Evolutionary conservation across 129 eudicot species (phyloP).

Genomic region (Solidago caesia): DNA sequence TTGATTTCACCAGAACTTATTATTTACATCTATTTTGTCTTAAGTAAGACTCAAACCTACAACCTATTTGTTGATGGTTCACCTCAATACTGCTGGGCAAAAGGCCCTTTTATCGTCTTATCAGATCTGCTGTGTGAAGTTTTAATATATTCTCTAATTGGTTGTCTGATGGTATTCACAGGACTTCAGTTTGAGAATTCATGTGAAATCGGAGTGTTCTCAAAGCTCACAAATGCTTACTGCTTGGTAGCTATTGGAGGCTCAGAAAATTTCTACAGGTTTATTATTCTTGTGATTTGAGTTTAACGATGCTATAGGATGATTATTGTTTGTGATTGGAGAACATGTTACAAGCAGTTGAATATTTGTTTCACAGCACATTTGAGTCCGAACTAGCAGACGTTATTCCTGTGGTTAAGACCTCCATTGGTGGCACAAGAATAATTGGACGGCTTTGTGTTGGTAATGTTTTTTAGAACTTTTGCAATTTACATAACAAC

Average conservation of each 20-base stretch:
- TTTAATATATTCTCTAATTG: neutral
- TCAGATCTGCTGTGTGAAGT: neutral
- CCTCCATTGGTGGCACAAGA: conserved; percentile 87
- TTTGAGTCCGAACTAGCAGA: conserved; percentile 84
- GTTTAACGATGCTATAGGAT: neutral
- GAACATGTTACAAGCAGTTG: conserved; percentile 7
- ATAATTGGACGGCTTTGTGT: conserved; percentile 84
- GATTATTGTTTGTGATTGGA: neutral
- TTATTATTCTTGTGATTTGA: conserved; percentile 11
- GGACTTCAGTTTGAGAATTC: conserved; percentile 92
- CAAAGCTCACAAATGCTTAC: conserved; percentile 91
- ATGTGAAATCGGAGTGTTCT: conserved; percentile 86
- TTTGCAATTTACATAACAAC: neutral
- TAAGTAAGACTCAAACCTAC: no score
- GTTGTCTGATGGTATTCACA: conserved; percentile 21
- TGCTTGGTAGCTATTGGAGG: conserved; percentile 95
- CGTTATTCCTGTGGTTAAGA: conserved; percentile 87
- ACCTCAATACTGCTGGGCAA: no score
- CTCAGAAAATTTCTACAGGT: conserved; percentile 94
- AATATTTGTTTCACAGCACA: conserved; percentile 45
- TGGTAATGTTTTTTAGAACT: conserved; percentile 40
- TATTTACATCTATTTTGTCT: no score
- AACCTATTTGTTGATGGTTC: no score
- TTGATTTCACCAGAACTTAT: no score
- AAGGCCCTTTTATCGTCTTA: no score